Base-by-base conservation (phyloP, 371 early-diverging fungal species). In the Rhizopus delemar region DNA sequence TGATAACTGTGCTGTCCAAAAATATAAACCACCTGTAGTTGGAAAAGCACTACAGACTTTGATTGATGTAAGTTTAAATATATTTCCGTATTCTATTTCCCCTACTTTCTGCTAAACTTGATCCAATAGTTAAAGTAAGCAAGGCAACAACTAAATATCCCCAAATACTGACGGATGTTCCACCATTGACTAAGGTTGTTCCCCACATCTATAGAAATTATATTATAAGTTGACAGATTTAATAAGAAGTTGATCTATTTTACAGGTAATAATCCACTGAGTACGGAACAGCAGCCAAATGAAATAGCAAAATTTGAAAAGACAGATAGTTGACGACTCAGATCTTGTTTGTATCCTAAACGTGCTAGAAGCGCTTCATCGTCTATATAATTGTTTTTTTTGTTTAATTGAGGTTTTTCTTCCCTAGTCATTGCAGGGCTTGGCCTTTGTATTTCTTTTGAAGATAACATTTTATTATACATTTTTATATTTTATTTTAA, bases 131-230 rank as follows among this genome's bases (percentile, higher is more conserved):
- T 57, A 85, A 60, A 7, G 84, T 83, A 46, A 84, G 73, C 46
- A 77, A 28, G 6, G 80, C 78, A 16, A 83, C 84, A 22, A 81
- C 45, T 31, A 85, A 46, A 81, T 86, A 86, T 32, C 85, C 85
- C 86, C 86, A 88, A 29, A 82, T 79, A 28, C 83, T 73, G 12
- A 80, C 80, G 33, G 81, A 78, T 6, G 86, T 82, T 2, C 86
- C 88, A 32, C 88, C 88, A 6, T 78, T 71, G 31, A 71, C 57
- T 53, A 87, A 50, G 15, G 82, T 81, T 32, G 68, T 57, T 22
- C 60, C 60, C 60, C 68, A 71, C 53, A 60, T 41, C 68, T 68
- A 45, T 49, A 3, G 6, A 35, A 16, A 12, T 41, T 46, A 41
- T 15, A 33, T 22, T 22, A 22, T 22, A 22, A 22, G 2, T 22